These are phyloP conservation scores for Sparassis latifolia DNA, from an alignment of 1,284 basidiomycete genomes.

Conservation along the genomic window DNA sequence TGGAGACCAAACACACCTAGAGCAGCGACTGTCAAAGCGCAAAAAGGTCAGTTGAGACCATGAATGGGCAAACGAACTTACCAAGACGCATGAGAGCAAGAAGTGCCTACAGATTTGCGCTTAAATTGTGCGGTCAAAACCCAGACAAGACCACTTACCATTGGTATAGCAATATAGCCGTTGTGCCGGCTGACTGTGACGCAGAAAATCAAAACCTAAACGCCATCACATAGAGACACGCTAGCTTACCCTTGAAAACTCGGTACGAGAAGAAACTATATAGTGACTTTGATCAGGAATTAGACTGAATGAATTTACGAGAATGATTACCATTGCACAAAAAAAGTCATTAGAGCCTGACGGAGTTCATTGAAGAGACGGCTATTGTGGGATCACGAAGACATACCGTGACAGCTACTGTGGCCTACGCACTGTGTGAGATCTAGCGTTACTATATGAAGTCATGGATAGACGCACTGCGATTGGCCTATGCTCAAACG, in stretches of 20 bases:
- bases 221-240: background rate
- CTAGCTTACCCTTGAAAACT: conserved; percentile 14
- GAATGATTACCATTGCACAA: conserved; percentile 29
- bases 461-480: conserved; percentile 6
- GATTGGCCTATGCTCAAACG: conserved; percentile 7
- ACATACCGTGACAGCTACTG: background rate
- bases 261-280: conserved; percentile 15
- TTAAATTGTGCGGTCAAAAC: background rate
- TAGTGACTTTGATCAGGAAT: background rate
- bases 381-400: too few species aligned
- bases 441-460: conserved; percentile 1
- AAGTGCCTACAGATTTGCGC: conserved; percentile 8
- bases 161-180: conserved; percentile 28
- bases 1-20: conserved; percentile 10
- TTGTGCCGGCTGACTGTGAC: conserved; percentile 34
- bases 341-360: background rate
- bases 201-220: too few species aligned
- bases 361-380: too few species aligned
- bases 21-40: conserved; percentile 8
- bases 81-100: conserved; percentile 17
- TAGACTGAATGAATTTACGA: background rate
- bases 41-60: background rate
- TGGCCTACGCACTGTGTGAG: conserved; percentile 9
- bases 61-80: conserved; percentile 2
- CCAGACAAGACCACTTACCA: conserved; percentile 25